A percentile compares a stretch with the other conserved stretches of the same genome.
Evolutionary conservation across 768 basidiomycete genomes (phyloP).

Genomic region (Lentinula detonsa): DNA sequence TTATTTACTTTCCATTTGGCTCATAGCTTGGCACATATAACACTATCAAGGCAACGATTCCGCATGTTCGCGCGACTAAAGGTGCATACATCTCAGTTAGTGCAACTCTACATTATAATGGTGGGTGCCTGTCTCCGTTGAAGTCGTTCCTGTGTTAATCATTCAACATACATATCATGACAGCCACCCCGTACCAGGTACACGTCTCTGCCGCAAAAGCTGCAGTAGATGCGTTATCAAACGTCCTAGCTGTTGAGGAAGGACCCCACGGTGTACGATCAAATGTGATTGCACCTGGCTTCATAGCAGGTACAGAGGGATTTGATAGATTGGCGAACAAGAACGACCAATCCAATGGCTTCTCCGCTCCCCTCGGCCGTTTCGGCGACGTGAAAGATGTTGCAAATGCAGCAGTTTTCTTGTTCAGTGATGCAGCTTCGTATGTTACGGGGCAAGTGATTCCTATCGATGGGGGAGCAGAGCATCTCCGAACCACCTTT

Average conservation of each 20-base stretch:
- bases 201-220: conserved; percentile 97
- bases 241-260: conserved; percentile 87
- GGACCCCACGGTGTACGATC: conserved; percentile 90
- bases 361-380: conserved; percentile 41
- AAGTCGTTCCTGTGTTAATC: conserved; percentile 6
- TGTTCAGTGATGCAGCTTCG: conserved; percentile 76
- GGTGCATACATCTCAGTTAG: conserved; percentile 90
- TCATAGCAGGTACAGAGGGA: conserved; percentile 77
- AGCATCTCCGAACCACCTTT: conserved; percentile 41
- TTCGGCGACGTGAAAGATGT: conserved; percentile 56
- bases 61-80: conserved; percentile 22
- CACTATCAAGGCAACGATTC: conserved; percentile 88
- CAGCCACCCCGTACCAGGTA: conserved; percentile 79
- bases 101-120: conserved; percentile 81
- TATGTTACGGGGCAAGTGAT: conserved; percentile 76
- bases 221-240: conserved; percentile 83
- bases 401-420: conserved; percentile 67
- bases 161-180: not conserved
- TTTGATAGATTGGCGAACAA: conserved; percentile 43
- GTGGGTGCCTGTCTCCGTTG: conserved; percentile 25
- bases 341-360: not conserved
- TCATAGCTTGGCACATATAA: conserved; percentile 83
- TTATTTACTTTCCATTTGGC: not conserved
- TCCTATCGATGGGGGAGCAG: conserved; percentile 60
- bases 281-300: conserved; percentile 83